Base-by-base conservation (phyloP, 176 grass and related monocot genomes). In the Chrysopogon serrulatus region DNA sequence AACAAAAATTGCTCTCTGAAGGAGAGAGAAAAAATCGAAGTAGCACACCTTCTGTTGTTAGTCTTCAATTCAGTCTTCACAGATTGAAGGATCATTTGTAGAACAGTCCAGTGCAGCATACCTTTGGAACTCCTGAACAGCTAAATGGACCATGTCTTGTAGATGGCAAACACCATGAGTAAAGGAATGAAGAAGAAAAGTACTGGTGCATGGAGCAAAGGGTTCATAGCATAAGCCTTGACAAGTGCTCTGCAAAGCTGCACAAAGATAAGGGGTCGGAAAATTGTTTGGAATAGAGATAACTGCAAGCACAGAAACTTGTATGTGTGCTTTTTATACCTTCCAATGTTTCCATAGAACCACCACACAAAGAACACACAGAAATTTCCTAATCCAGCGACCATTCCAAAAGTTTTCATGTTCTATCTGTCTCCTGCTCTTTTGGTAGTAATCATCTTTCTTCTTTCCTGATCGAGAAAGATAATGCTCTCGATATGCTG, bases 141-240 rank as follows among this genome's bases (percentile, higher is more conserved):
- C 49, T 92, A 92, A 87, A 94, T 82, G 77, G 84, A 78, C 27
- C 78, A 91, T 63, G 90, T 94, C 83, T 87, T 94, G 88, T 91
- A 90, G 36, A 91, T 64, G 70, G 92, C 37, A 77, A 92, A 91
- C 30, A 31, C 82, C 21, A 98, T 84, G 65, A 94, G 31, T 6
- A 68, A 81, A 72, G 95, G 95, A 78, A 93, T 86, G 68, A 85
- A 84, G 80, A 94, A 92, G 84, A 82, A 90, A 80, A 90, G 88
- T 41, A 93, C 66, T 34, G 90, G 92, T 24, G 90, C 88, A 60
- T 98, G 86, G 49, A 92, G 65, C 26, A 98, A 72, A 54, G 95
- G 92, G 77, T 98, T 94, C 83, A 98, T 98, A 21, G 88, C 82
- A 81, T 88, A 98, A 37, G 95, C 95, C 75, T 87, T 98, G 51